Evolutionary conservation across 2,329 filamentous ascomycete species (phyloP), one percentile per base, ranked within the genome.

Genomic region (Trichoderma asperellum): DNA sequence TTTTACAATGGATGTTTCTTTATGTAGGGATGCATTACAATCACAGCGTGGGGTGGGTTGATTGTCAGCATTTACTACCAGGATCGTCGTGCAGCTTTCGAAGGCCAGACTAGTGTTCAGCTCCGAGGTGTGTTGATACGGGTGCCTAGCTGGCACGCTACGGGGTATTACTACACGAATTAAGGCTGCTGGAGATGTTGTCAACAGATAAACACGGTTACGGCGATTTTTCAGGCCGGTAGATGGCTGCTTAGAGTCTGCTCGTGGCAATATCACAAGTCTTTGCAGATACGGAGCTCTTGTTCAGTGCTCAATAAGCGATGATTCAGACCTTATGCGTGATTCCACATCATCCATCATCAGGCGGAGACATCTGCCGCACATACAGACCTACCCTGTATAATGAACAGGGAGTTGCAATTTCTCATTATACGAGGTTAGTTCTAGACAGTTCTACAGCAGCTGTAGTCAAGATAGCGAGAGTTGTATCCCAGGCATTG

Each of bases 291-390:
- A 24, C 16, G n/a, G 21, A 59, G 11, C 56, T 59, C 56, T 21
- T 14, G 16, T 10, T 14, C 34, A 21, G 56, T 27, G 56, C 34
- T 40, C n/a, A 16, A 59, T 59, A n/a, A 34, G 16, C n/a, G 24
- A 21, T 34, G 58, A 47, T 37, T 60, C 58, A 16, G 37, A 11
- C 24, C 12, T 47, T 24, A 21, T 49, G 47, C 43, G 52, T 65
- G 62, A 65, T 65, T 65, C 62, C 52, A 65, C 62, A 65, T 65
- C 62, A 65, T 18, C n/a, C 7, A 24, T 27, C 12, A 6, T 16
- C 52, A 53, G 24, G 52, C 52, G 52, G 52, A 12, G 49, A 18
- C 40, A 14, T 49, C n/a, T 49, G n/a, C 43, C 34, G 37, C 12
- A 12, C 29, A 58, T 7, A 59, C 10, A 4, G n/a, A 40, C 56